These are phyloP conservation scores for Brassica incana DNA, from an alignment of 345 rosid species.

Conservation along the genomic window DNA sequence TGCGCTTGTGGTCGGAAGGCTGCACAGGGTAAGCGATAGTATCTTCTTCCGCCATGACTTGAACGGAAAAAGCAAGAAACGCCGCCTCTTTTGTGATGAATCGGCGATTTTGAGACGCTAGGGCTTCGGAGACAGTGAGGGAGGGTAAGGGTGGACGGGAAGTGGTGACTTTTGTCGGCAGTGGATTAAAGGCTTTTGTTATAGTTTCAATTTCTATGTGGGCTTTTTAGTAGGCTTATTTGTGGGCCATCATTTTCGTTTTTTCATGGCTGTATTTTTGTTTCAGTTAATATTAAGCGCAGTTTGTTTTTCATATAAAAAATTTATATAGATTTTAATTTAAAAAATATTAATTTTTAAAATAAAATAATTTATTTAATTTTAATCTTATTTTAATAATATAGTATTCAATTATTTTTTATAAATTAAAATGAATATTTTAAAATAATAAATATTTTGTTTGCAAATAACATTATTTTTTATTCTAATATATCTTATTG, in stretches of 20 bases:
- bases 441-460: too few species aligned
- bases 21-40: conserved; percentile 36
- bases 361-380: too few species aligned
- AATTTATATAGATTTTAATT: too few species aligned
- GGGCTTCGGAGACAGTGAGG: conserved; percentile 19
- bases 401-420: too few species aligned
- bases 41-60: conserved; percentile 73
- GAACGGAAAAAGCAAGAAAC: neutral
- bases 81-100: neutral
- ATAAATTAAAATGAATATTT: too few species aligned
- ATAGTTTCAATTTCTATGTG: neutral
- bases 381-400: too few species aligned
- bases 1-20: conserved; percentile 69
- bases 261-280: neutral
- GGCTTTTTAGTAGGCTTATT: conserved; percentile 1
- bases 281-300: too few species aligned
- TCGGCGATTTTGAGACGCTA: conserved; percentile 23
- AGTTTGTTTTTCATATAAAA: too few species aligned
- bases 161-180: neutral
- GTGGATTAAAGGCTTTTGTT: conserved; percentile 4
- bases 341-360: too few species aligned
- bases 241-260: neutral
- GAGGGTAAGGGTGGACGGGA: neutral
- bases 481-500: too few species aligned
- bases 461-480: too few species aligned